phyloP scores from a whole-genome alignment of 2,329 filamentous ascomycete species.

The Sclerotinia borealis region DNA sequence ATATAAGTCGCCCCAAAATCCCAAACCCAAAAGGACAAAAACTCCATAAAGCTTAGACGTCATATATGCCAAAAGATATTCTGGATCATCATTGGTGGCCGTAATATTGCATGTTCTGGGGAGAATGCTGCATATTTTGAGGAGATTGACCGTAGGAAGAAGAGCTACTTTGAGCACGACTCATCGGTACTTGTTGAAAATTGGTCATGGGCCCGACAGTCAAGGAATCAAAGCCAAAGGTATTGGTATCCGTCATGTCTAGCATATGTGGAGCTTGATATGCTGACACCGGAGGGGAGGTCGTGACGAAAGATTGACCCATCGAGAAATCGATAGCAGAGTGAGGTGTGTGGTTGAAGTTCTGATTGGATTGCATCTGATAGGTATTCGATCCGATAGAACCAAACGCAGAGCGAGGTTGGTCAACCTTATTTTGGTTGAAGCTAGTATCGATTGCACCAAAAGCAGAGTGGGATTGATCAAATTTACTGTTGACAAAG shows the following conservation, averaged over 20 bases:
- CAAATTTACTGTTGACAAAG: constrained; percentile 21
- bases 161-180: constrained; percentile 23
- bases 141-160: constrained; percentile 27
- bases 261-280: constrained; percentile 25
- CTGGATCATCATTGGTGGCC: constrained; percentile 17
- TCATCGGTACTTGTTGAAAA: constrained; percentile 27
- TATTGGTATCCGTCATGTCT: constrained; percentile 22
- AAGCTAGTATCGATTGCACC: constrained; percentile 18
- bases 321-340: constrained; percentile 19
- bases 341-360: constrained; percentile 18
- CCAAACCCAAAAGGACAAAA: neutral
- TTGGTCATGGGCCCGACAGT: constrained; percentile 16
- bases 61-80: constrained; percentile 5
- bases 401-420: constrained; percentile 16
- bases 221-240: constrained; percentile 22
- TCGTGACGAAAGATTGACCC: constrained; percentile 23
- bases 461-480: constrained; percentile 19
- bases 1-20: neutral
- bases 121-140: constrained; percentile 18
- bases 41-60: neutral
- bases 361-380: constrained; percentile 19
- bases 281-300: constrained; percentile 21
- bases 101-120: constrained; percentile 21
- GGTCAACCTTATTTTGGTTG: constrained; percentile 21
- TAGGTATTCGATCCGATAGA: constrained; percentile 20